These are phyloP conservation scores for Patellifolia procumbens DNA, from an alignment of 179 eudicot genomes.

Conservation along the genomic window DNA sequence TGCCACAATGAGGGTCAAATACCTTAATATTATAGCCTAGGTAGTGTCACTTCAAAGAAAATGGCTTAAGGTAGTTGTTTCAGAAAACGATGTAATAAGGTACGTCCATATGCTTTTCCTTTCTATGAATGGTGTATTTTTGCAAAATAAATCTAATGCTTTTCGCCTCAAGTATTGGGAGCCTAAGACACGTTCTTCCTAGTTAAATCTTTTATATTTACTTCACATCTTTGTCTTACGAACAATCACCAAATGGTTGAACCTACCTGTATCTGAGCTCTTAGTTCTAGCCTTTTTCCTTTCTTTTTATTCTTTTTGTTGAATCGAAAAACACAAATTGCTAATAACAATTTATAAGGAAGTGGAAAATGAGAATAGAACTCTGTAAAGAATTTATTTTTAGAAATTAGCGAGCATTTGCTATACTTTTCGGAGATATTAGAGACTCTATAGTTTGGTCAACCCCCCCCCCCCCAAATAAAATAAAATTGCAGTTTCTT, in stretches of 20 bases:
- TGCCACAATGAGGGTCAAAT: no score
- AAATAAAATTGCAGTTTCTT: not conserved
- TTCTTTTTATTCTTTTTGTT: not conserved
- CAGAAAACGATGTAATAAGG: not conserved
- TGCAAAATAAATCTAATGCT: no score
- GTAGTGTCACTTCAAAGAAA: no score
- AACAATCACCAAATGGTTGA: not conserved
- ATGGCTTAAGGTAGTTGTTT: no score
- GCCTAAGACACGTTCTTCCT: not conserved
- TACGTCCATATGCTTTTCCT: not conserved
- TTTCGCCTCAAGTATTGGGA: not conserved
- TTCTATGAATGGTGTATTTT: not conserved
- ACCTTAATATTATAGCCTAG: no score
- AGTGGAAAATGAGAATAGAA: not conserved
- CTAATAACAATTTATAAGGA: not conserved
- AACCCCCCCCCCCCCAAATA: not conserved
- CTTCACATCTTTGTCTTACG: not conserved
- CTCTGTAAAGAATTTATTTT: not conserved
- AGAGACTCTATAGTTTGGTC: no score
- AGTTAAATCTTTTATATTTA: not conserved
- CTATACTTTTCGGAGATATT: no score
- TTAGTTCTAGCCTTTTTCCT: not conserved
- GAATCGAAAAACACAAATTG: not conserved
- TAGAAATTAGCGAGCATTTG: not conserved
- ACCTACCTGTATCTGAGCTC: not conserved